Evolutionary conservation across 75 land plant genomes (phyloP).

Genomic region (Selaginella tamariscina): DNA sequence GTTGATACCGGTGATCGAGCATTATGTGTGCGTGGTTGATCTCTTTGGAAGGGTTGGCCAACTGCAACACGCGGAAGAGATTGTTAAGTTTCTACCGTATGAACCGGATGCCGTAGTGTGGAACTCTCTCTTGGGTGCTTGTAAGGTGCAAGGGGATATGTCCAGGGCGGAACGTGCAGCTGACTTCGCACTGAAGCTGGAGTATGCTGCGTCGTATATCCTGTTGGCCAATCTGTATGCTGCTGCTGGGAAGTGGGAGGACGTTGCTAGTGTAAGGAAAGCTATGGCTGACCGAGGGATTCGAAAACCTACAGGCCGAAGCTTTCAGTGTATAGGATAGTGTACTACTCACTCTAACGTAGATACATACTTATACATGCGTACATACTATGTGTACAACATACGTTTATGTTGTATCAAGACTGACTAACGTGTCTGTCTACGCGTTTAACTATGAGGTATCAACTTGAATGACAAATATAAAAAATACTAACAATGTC

Average conservation of each 20-base stretch:
- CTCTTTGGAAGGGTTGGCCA: not conserved
- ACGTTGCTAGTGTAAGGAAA: constrained; percentile 3
- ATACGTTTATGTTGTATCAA: too few relatives aligned
- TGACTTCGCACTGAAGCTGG: not conserved
- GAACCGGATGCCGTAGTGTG: constrained; percentile 2
- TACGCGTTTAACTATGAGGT: too few relatives aligned
- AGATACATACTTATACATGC: too few relatives aligned
- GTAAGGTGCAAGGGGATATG: constrained; percentile 6
- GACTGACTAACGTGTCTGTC: too few relatives aligned
- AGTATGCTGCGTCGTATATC: not conserved
- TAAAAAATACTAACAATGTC: too few relatives aligned
- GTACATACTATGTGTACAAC: too few relatives aligned
- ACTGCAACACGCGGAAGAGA: not conserved
- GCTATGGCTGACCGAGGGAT: constrained; percentile 1
- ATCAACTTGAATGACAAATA: too few relatives aligned
- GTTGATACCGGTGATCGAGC: constrained; percentile 5
- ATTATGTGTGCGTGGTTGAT: constrained; percentile 5
- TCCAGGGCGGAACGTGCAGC: not conserved
- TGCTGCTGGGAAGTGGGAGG: constrained; percentile 3
- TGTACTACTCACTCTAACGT: too few relatives aligned
- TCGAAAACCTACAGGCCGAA: not conserved
- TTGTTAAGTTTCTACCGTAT: not conserved
- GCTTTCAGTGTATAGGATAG: constrained; percentile 7
- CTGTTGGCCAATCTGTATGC: constrained; percentile 1
- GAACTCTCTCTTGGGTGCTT: constrained; percentile 1